Conservation (phyloP, 2,329 filamentous ascomycete species). For the Parastagonospora nodorum region DNA sequence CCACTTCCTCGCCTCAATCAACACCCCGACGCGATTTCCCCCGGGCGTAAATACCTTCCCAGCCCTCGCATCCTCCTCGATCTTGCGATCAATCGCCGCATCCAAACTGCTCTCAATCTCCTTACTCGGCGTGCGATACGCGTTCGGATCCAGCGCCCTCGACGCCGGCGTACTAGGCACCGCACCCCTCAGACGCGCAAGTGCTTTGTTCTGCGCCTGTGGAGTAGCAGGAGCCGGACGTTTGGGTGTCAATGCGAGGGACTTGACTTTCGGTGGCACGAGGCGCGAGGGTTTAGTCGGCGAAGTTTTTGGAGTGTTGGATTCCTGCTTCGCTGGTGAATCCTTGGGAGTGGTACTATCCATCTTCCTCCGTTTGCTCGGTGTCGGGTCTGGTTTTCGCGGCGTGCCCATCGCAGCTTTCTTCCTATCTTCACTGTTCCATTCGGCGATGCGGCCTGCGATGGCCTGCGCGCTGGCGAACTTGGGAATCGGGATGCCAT, state of each 20-base stretch:
- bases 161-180: background rate
- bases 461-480: conserved; percentile 20
- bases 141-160: conserved; percentile 14
- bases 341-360: no score
- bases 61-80: conserved; percentile 21
- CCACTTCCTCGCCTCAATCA: no score
- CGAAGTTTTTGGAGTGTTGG: conserved; percentile 11
- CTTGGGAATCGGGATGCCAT: background rate
- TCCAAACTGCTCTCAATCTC: conserved; percentile 24
- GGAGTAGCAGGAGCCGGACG: background rate
- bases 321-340: background rate
- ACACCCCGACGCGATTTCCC: no score
- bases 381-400: no score
- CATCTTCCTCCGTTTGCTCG: no score
- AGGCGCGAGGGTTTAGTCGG: conserved; percentile 11
- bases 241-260: background rate
- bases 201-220: background rate
- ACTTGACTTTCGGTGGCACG: conserved; percentile 3
- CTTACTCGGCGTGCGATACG: conserved; percentile 28
- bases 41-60: conserved; percentile 8
- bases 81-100: conserved; percentile 33
- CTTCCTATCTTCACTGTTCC: conserved; percentile 8
- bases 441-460: conserved; percentile 15
- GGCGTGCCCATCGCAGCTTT: no score
- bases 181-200: background rate